Evolutionary conservation across 225 moss, liverwort and hornwort genomes (phyloP), one percentile per base, ranked within the genome.

Genomic region (Pleurozium schreberi): DNA sequence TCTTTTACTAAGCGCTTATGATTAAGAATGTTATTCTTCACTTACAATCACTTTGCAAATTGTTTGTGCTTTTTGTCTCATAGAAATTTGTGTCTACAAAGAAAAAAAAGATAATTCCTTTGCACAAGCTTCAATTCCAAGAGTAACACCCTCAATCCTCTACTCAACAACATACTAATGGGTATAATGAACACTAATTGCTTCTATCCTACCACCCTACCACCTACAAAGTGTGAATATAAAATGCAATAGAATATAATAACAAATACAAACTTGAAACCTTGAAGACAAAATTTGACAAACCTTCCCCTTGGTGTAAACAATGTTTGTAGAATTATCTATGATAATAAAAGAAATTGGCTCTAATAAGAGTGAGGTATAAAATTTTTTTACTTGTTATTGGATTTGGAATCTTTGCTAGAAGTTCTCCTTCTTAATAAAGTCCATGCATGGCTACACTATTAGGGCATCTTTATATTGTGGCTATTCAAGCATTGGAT

Each of bases 361-460:
- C 40, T n/a, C 1, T 7, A 2, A 69, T 4, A 3, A 66, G 7
- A 0, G 1, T 3, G 23, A 1, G 0, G 0, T 22, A 4, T 22
- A 23, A 68, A 62, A 68, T 3, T n/a, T 8, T 23, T 7, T 4
- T n/a, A 12, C 6, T 21, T 0, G 12, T 30, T 30, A 64, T 64
- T 8, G 8, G 7, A 33, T 64, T 64, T 64, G 17, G 33, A 6
- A 1, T 64, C 64, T 64, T 64, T n/a, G n/a, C n/a, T n/a, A n/a
- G n/a, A n/a, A n/a, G n/a, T n/a, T n/a, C n/a, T n/a, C n/a, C n/a
- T n/a, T n/a, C n/a, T n/a, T n/a, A n/a, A n/a, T n/a, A n/a, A n/a
- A n/a, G n/a, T n/a, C n/a, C n/a, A n/a, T n/a, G n/a, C n/a, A n/a
- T n/a, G n/a, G n/a, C n/a, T n/a, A n/a, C n/a, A n/a, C n/a, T n/a